Conservation (phyloP, 176 grass and related monocot species). For the Saccharum spontaneum region DNA sequence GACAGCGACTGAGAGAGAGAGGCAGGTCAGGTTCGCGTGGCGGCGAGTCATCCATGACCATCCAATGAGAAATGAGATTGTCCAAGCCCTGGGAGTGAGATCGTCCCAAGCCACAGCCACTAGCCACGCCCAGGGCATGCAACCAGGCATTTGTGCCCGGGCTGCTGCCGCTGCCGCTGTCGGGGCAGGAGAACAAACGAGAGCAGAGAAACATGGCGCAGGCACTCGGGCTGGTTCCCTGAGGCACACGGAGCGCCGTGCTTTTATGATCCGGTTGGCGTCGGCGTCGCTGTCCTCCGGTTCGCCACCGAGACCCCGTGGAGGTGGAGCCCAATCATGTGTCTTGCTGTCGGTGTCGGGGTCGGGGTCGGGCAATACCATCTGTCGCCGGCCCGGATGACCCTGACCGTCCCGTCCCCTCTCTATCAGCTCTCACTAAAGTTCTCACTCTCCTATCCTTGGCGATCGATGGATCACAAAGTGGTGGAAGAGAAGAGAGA, state of each 20-base stretch:
- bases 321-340: slow-evolving; percentile 15
- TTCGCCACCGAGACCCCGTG: background rate
- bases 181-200: background rate
- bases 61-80: too few species aligned
- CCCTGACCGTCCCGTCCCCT: background rate
- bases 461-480: background rate
- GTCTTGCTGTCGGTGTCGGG: slow-evolving; percentile 15
- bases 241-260: slow-evolving; percentile 1
- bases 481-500: too few species aligned
- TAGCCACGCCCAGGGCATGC: background rate
- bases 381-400: background rate
- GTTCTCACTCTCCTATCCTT: too few species aligned
- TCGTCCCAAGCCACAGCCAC: background rate
- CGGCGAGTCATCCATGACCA: background rate
- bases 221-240: slow-evolving; percentile 14
- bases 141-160: background rate
- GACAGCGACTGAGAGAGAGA: background rate
- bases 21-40: background rate
- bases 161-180: background rate
- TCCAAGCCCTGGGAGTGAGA: too few species aligned
- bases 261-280: background rate
- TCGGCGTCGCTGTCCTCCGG: slow-evolving; percentile 14
- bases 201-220: background rate
- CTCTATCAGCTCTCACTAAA: too few species aligned
- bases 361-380: background rate